Conservation (phyloP, 768 basidiomycete genomes). For the Polyporus arcularius region DNA sequence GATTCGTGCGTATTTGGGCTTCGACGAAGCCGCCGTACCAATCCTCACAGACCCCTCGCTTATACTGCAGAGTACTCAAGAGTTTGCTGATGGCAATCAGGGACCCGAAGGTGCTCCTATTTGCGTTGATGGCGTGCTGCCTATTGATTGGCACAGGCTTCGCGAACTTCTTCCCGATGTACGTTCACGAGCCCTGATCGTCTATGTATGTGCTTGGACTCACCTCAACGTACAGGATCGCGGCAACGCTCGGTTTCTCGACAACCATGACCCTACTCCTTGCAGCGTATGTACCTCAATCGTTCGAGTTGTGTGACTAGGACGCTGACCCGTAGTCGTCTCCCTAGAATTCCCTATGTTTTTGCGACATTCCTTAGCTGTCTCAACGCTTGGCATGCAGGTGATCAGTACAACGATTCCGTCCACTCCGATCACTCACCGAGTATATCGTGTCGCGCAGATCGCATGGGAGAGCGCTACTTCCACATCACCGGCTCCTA, state of each 20-base stretch:
- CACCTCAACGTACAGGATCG: conserved; percentile 39
- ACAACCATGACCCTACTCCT: conserved; percentile 62
- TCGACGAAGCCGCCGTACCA: background rate
- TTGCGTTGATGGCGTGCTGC: conserved; percentile 51
- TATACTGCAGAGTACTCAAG: conserved; percentile 39
- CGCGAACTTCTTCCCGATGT: conserved; percentile 61
- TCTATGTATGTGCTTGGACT: background rate
- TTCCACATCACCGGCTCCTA: conserved; percentile 58
- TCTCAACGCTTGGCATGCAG: conserved; percentile 58
- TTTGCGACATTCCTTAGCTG: conserved; percentile 50
- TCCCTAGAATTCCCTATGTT: conserved; percentile 50
- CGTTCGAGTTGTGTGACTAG: background rate
- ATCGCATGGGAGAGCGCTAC: conserved; percentile 63
- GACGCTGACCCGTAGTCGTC: conserved; percentile 35
- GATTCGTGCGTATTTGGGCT: conserved; percentile 51
- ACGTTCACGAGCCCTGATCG: background rate
- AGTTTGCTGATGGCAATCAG: conserved; percentile 59
- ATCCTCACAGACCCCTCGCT: background rate
- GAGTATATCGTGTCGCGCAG: conserved; percentile 27
- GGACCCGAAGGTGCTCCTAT: conserved; percentile 55
- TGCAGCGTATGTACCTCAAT: conserved; percentile 48
- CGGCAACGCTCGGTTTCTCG: conserved; percentile 59
- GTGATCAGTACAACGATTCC: conserved; percentile 22
- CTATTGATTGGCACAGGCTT: conserved; percentile 60
- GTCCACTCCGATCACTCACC: background rate